Conservation (phyloP, 1,284 basidiomycete species). For the Ceratobasidium sp. region DNA sequence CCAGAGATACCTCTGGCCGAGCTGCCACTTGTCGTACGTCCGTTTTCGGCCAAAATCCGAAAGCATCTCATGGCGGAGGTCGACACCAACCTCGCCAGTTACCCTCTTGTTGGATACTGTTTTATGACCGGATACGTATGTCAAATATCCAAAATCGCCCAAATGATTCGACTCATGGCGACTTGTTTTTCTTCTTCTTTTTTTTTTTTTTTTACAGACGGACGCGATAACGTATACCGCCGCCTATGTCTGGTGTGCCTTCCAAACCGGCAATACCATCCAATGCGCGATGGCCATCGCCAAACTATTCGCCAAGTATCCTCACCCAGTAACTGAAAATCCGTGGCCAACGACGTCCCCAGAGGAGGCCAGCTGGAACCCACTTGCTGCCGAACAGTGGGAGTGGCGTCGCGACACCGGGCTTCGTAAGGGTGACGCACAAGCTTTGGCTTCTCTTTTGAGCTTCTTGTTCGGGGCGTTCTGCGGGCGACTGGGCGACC, state of each 20-base stretch:
- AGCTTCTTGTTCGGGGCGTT: slow-evolving; percentile 80
- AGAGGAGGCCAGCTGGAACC: slow-evolving; percentile 31
- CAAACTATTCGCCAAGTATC: slow-evolving; percentile 36
- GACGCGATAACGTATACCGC: slow-evolving; percentile 84
- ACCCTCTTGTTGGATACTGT: slow-evolving; percentile 79
- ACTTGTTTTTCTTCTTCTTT: too few relatives aligned
- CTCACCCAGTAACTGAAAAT: slow-evolving; percentile 50
- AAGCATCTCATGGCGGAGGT: slow-evolving; percentile 67
- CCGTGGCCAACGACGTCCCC: slow-evolving; percentile 19
- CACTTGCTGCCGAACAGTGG: slow-evolving; percentile 30
- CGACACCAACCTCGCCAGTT: slow-evolving; percentile 70
- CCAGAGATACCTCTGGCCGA: slow-evolving; percentile 1
- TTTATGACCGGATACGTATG: slow-evolving; percentile 85
- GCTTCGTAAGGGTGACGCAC: slow-evolving; percentile 84
- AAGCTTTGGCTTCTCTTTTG: slow-evolving; percentile 82
- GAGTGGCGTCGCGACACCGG: slow-evolving; percentile 47
- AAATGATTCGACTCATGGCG: background rate
- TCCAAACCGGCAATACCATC: slow-evolving; percentile 68
- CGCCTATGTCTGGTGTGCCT: slow-evolving; percentile 88
- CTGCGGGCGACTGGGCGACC: slow-evolving; percentile 79
- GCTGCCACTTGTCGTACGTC: slow-evolving; percentile 34
- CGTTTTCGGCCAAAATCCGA: slow-evolving; percentile 42
- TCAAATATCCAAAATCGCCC: background rate
- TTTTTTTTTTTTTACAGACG: slow-evolving; percentile 59
- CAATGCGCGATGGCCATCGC: slow-evolving; percentile 43